A percentile compares a stretch with the other conserved stretches of the same genome.
Evolutionary conservation across 352 stramenopile genomes (phyloP).

Genomic region (Phytophthora capsici): DNA sequence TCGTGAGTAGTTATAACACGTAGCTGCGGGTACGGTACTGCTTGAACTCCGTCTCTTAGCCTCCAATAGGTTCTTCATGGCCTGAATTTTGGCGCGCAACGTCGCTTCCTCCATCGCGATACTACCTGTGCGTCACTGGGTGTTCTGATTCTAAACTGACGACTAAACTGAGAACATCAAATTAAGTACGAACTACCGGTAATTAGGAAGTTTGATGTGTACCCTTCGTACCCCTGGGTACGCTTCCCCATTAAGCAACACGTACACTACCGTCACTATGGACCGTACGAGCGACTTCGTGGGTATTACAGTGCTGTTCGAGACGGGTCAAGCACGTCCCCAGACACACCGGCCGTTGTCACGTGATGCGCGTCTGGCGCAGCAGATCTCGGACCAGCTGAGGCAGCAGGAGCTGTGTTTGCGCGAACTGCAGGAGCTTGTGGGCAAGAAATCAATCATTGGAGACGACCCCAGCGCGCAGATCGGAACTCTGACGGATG

Average conservation of each 20-base stretch:
- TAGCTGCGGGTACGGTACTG: background rate
- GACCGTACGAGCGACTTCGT: constrained; percentile 88
- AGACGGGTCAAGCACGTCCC: constrained; percentile 55
- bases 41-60: constrained; percentile 37
- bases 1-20: background rate
- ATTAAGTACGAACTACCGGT: constrained; percentile 20
- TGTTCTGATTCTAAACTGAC: constrained; percentile 28
- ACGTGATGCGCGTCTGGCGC: constrained; percentile 66
- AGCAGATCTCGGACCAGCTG: constrained; percentile 85
- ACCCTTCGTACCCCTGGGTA: background rate
- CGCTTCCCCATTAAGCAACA: background rate
- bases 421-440: constrained; percentile 75
- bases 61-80: constrained; percentile 80
- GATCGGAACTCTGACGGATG: constrained; percentile 79
- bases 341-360: constrained; percentile 74
- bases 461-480: constrained; percentile 77
- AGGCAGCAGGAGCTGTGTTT: constrained; percentile 84
- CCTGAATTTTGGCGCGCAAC: constrained; percentile 83
- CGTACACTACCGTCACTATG: background rate
- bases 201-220: too few relatives aligned
- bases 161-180: background rate
- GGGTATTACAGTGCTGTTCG: constrained; percentile 85
- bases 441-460: constrained; percentile 78
- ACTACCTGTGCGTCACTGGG: too few relatives aligned
- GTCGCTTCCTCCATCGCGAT: constrained; percentile 70